Evolutionary conservation across 2,329 filamentous ascomycete species (phyloP), one percentile per base, ranked within the genome.

Genomic region (Colletotrichum tropicicola): DNA sequence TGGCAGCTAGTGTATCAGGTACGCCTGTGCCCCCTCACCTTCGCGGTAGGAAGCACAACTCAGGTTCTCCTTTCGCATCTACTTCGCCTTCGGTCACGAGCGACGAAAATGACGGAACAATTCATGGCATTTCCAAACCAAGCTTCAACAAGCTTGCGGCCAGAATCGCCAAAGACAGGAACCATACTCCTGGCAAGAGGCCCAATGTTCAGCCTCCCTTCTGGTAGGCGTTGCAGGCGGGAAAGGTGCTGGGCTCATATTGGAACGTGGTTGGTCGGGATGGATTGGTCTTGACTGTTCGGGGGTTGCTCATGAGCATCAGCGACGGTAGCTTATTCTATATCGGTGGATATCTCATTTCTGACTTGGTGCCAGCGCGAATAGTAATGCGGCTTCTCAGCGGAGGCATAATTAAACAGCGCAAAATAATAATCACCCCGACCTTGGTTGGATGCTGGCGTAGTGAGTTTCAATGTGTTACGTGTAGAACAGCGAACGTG

Each of bases 91-190:
- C 49, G 12, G 35, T 15, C 3, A 17, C 25, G 25, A 30, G 8
- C 23, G 41, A 41, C 3, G 45, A 27, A 25, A 37, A 43, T 25
- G 58, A 25, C 17, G n/a, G n/a, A n/a, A n/a, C n/a, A n/a, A 10
- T 56, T n/a, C 21, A 23, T 9, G 57, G 51, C 23, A 62, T 62
- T 8, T 44, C 62, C 3, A 65, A 62, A 23, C 32, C 62, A 3
- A 28, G 37, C 6, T 65, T 62, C 57, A 61, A 62, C 28, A 39
- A 28, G n/a, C 62, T 65, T 23, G 23, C 44, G 13, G 37, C 62
- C 7, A 27, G 13, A 7, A 60, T 65, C 3, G 37, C 15, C n/a
- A 41, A 30, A 7, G 28, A 39, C 23, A 61, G 30, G 21, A 30
- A 2, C 21, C 43, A 43, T 10, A 10, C 27, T 4, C 9, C 17